Evolutionary conservation across 208 protist species (phyloP).

Genomic region (Crithidia sp.): DNA sequence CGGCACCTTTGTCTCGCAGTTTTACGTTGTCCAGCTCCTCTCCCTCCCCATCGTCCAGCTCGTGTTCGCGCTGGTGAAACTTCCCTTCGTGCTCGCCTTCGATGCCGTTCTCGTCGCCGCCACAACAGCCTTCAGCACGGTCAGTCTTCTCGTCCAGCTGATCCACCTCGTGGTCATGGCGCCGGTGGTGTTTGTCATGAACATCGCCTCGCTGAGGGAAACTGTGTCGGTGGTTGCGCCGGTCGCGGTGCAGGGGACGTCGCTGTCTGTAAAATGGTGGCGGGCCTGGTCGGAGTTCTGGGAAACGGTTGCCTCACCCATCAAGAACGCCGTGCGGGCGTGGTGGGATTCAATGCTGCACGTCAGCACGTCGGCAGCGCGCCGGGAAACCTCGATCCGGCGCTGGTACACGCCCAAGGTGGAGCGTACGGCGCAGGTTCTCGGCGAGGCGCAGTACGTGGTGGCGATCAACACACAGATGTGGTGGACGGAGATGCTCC

Average conservation of each 20-base stretch:
- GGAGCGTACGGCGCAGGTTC: slow-evolving; percentile 14
- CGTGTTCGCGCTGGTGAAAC: slow-evolving; percentile 41
- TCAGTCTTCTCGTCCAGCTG: slow-evolving; percentile 46
- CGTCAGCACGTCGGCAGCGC: slow-evolving; percentile 42
- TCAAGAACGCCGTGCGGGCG: slow-evolving; percentile 82
- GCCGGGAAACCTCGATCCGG: slow-evolving; percentile 74
- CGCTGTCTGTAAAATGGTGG: slow-evolving; percentile 67
- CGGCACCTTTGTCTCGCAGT: slow-evolving; percentile 60
- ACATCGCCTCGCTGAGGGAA: slow-evolving; percentile 42
- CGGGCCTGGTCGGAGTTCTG: slow-evolving; percentile 77
- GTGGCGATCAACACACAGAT: slow-evolving; percentile 35
- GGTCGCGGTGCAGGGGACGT: slow-evolving; percentile 50
- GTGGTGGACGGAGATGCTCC: slow-evolving; percentile 35
- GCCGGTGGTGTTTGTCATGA: slow-evolving; percentile 53
- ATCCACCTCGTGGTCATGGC: slow-evolving; percentile 60
- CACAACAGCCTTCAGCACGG: slow-evolving; percentile 35
- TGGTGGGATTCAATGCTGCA: slow-evolving; percentile 79
- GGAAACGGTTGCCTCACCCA: slow-evolving; percentile 74
- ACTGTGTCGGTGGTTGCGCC: slow-evolving; percentile 30
- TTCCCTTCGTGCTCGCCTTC: slow-evolving; percentile 57
- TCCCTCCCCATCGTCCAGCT: slow-evolving; percentile 37
- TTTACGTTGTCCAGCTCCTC: slow-evolving; percentile 59
- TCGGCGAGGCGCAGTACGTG: slow-evolving; percentile 34
- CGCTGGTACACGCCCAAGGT: slow-evolving; percentile 63
- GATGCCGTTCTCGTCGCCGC: slow-evolving; percentile 44